These are phyloP conservation scores for Coniella lustricola DNA, from an alignment of 2,329 filamentous ascomycete species.

Conservation along the genomic window DNA sequence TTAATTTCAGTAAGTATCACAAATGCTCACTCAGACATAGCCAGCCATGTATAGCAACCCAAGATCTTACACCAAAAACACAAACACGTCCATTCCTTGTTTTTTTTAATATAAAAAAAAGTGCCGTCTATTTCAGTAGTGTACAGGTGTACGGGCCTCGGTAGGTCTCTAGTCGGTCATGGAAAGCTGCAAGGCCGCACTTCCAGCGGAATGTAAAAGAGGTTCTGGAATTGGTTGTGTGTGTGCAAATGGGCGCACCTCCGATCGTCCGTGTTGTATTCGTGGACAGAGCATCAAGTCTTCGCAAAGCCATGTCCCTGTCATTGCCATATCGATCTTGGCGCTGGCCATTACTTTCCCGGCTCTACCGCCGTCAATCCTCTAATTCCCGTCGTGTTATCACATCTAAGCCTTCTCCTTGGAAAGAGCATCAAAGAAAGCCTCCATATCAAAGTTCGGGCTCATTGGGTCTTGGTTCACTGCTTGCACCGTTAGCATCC, in stretches of 20 bases:
- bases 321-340: slow-evolving; percentile 11
- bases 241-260: slow-evolving; percentile 10
- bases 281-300: slow-evolving; percentile 9
- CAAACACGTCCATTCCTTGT: not conserved
- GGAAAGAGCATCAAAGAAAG: slow-evolving; percentile 61
- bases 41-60: too few species aligned
- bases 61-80: too few species aligned
- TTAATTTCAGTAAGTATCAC: too few species aligned
- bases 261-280: slow-evolving; percentile 7
- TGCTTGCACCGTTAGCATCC: slow-evolving; percentile 25
- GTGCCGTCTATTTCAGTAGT: slow-evolving; percentile 43
- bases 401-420: slow-evolving; percentile 42
- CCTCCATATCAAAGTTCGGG: slow-evolving; percentile 90
- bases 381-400: slow-evolving; percentile 18
- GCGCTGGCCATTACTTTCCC: slow-evolving; percentile 16
- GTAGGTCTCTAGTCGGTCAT: slow-evolving; percentile 32
- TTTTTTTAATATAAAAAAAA: slow-evolving; percentile 3
- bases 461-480: slow-evolving; percentile 58
- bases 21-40: too few species aligned
- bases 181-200: slow-evolving; percentile 40
- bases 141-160: slow-evolving; percentile 44
- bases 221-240: slow-evolving; percentile 8
- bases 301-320: slow-evolving; percentile 3
- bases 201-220: slow-evolving; percentile 25
- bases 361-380: slow-evolving; percentile 8